Conservation (phyloP, 2,329 filamentous ascomycete genomes). For the Fusarium haematococcum region DNA sequence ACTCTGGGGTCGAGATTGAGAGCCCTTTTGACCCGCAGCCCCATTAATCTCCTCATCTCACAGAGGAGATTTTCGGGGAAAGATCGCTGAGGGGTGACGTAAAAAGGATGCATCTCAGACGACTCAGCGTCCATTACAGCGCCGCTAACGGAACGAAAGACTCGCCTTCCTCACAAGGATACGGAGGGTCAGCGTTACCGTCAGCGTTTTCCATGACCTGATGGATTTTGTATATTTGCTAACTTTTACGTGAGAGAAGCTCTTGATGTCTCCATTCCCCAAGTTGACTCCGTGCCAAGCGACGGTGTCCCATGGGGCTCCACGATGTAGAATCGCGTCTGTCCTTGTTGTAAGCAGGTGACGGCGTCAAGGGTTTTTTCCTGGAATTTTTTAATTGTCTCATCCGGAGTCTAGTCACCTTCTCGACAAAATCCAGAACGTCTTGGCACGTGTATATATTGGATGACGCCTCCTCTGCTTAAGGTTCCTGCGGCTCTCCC, state of each 20-base stretch:
- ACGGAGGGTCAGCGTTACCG: slow-evolving; percentile 1
- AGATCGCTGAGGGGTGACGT: slow-evolving; percentile 38
- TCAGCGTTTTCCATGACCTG: slow-evolving; percentile 29
- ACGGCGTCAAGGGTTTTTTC: background rate
- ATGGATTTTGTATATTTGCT: slow-evolving; percentile 32
- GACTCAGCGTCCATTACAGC: background rate
- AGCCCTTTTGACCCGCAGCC: background rate
- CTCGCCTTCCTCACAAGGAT: background rate
- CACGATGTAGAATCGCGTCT: slow-evolving; percentile 22
- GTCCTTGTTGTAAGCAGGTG: background rate
- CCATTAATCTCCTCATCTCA: slow-evolving; percentile 3
- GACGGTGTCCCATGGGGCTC: slow-evolving; percentile 33
- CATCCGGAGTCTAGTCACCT: background rate
- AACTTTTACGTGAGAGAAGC: slow-evolving; percentile 39
- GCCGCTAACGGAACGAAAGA: background rate
- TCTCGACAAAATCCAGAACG: background rate
- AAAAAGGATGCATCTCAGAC: slow-evolving; percentile 17
- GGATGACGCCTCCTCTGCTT: background rate
- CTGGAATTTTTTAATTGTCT: background rate
- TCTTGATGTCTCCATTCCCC: slow-evolving; percentile 2
- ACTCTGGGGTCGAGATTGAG: background rate
- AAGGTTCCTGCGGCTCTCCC: slow-evolving; percentile 14
- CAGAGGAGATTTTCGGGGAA: slow-evolving; percentile 14
- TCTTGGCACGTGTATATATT: slow-evolving; percentile 35
- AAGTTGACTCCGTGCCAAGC: background rate